Evolutionary conservation across 163 green algal genomes (phyloP), one percentile per base, ranked within the genome.

Genomic region (Chlamydomonas reinhardtii): DNA sequence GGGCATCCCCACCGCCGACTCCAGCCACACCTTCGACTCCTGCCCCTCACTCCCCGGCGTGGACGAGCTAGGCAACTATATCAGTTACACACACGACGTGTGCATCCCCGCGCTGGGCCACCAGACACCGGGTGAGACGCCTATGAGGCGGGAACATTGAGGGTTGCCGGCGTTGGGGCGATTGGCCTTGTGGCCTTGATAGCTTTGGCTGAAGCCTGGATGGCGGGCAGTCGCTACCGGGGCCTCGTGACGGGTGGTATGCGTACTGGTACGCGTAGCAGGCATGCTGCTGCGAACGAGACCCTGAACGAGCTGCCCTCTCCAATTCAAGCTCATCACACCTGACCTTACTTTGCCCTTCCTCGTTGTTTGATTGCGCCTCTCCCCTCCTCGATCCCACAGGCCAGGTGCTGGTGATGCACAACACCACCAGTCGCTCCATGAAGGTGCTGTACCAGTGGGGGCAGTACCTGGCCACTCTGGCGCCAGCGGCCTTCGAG

Each of bases 61-160:
- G 16, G 79, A 86, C 25, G 79, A 86, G 70, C 69, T 86, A 25
- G 79, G 79, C 31, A 86, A 86, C 68, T 86, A 79, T 69, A 86
- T 86, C 70, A 35, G 69, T 15, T 86, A 86, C 52, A 86, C 79
- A 8, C 79, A 86, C 70, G 79, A 78, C 54, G 54, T 78, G 43
- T 86, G 79, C 70, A 52, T 86, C 17, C 32, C 34, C 14, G 79
- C 79, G 12, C 54, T 86, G 32, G 79, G 79, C 27, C 79, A 86
- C 56, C 12, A 59, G 20, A 86, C 79, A 8, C 17, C 48, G 37
- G 77, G 77, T 84, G 66, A 22, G 77, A 48, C n/a, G n/a, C n/a
- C n/a, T n/a, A n/a, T n/a, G n/a, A n/a, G n/a, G n/a, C n/a, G n/a
- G n/a, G n/a, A n/a, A n/a, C n/a, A n/a, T n/a, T n/a, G n/a, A n/a